Evolutionary conservation across 2,329 filamentous ascomycete genomes (phyloP).

Genomic region (Cercospora sp.): DNA sequence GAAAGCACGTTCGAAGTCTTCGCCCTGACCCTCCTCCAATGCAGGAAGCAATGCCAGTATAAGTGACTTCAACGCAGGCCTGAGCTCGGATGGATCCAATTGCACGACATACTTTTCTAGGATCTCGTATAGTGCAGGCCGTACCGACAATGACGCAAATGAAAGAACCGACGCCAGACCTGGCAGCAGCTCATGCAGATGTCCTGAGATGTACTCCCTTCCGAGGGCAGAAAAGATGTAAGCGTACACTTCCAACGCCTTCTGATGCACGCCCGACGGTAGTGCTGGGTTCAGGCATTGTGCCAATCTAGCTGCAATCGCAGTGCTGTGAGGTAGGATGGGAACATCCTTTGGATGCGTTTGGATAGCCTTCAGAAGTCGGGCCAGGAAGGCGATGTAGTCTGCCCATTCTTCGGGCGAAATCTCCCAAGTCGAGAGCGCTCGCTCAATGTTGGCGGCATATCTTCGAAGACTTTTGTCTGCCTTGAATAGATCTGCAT

Average conservation of each 20-base stretch:
- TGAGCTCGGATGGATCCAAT: conserved; percentile 68
- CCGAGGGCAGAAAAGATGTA: conserved; percentile 87
- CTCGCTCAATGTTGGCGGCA: conserved; percentile 82
- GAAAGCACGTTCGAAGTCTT: conserved; percentile 90
- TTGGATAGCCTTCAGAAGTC: conserved; percentile 90
- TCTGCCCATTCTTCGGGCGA: conserved; percentile 98
- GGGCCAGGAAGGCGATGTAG: conserved; percentile 94
- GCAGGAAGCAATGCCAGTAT: conserved; percentile 87
- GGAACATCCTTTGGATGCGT: conserved; percentile 71
- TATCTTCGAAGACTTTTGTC: conserved; percentile 80
- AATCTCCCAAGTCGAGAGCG: conserved; percentile 86
- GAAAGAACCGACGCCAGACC: conserved; percentile 86
- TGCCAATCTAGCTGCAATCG: conserved; percentile 85
- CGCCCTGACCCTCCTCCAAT: conserved; percentile 91
- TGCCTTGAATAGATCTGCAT: conserved; percentile 59
- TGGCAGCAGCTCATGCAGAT: conserved; percentile 85
- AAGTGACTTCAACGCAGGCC: conserved; percentile 86
- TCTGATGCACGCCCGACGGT: conserved; percentile 96
- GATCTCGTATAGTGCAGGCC: conserved; percentile 79
- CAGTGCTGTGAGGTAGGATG: conserved; percentile 75
- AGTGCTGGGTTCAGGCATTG: conserved; percentile 93
- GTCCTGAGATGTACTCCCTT: conserved; percentile 62
- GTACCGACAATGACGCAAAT: conserved; percentile 89
- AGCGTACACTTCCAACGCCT: conserved; percentile 88
- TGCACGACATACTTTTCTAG: conserved; percentile 78